These are phyloP conservation scores for Aspergillus sp. DNA, from an alignment of 2,329 filamentous ascomycete species.

Conservation along the genomic window DNA sequence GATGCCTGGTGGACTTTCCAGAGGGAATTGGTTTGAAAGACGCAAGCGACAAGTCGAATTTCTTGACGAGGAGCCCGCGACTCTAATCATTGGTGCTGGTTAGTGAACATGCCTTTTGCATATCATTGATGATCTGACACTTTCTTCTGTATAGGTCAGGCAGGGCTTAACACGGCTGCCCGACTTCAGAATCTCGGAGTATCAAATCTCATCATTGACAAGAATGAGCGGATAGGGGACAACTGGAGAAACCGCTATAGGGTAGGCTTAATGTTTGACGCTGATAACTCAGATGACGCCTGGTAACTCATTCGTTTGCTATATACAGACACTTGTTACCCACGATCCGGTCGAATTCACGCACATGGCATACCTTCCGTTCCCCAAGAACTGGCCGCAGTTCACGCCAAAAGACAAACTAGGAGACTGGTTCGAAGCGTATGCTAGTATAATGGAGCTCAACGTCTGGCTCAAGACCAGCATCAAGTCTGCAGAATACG, in stretches of 20 bases:
- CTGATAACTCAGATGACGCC: neutral
- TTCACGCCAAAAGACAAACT: constrained; percentile 44
- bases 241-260: constrained; percentile 48
- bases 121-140: neutral
- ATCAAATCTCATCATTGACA: constrained; percentile 40
- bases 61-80: constrained; percentile 30
- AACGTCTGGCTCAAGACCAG: constrained; percentile 40
- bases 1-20: constrained; percentile 24
- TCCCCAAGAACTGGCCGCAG: constrained; percentile 37
- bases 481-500: constrained; percentile 35
- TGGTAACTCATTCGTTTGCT: neutral
- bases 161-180: constrained; percentile 37
- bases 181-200: constrained; percentile 36
- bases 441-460: constrained; percentile 44
- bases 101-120: constrained; percentile 1
- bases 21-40: constrained; percentile 34
- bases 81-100: constrained; percentile 39
- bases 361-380: constrained; percentile 34
- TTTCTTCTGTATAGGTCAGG: constrained; percentile 27
- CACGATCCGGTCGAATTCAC: constrained; percentile 37
- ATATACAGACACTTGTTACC: constrained; percentile 28
- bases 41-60: constrained; percentile 26
- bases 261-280: constrained; percentile 13
- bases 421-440: constrained; percentile 44
- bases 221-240: constrained; percentile 41